Evolutionary conservation across 2,329 filamentous ascomycete genomes (phyloP), one percentile per base, ranked within the genome.

Genomic region (Neocatenulostroma microsporum): DNA sequence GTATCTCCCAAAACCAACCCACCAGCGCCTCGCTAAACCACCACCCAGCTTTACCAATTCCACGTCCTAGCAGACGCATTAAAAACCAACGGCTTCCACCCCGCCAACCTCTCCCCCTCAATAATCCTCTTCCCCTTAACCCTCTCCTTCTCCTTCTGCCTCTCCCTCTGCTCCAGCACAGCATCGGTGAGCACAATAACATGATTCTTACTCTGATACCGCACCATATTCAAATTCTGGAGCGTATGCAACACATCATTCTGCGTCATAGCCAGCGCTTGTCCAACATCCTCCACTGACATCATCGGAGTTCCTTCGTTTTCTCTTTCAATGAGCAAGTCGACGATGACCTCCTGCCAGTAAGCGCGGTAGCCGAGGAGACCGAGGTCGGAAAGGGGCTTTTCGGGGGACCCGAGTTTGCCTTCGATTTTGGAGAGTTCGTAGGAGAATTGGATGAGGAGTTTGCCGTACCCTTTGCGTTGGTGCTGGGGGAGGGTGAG

Each of bases 381-480:
- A 46, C 91, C 91, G 39, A 98, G 62, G 72, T 98, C 91, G 23
- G 85, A 94, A 2, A 98, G 75, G 0, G 91, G 91, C 61, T 98
- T 98, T 60, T 98, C 91, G 1, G 91, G 93, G 7, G 87, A 94
- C 2, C 93, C 93, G 5, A 95, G 76, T 63, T 94, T 96, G 51
- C 81, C 76, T 62, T 98, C 91, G 1, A 93, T 85, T 34, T 87
- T 78, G 0, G 93, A 96, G 30, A 98, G 75, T 5, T 98, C 78
- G 57, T 98, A 98, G 1, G 91, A 98, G 59, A 98, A 98, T 58
- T 98, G 91, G 51, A 98, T 98, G 30, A 98, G 74, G 15, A 96
- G 78, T 54, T 95, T 89, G 5, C 93, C 91, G 51, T 96, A 98
- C 39, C 91, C 91, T 61, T 95, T 94, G 37, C 93, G 81, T 65